Percentiles rank a stretch among this genome's conserved stretches.
phyloP scores from a whole-genome alignment of 257 asterid species.

The Craterostigma plantagineum region DNA sequence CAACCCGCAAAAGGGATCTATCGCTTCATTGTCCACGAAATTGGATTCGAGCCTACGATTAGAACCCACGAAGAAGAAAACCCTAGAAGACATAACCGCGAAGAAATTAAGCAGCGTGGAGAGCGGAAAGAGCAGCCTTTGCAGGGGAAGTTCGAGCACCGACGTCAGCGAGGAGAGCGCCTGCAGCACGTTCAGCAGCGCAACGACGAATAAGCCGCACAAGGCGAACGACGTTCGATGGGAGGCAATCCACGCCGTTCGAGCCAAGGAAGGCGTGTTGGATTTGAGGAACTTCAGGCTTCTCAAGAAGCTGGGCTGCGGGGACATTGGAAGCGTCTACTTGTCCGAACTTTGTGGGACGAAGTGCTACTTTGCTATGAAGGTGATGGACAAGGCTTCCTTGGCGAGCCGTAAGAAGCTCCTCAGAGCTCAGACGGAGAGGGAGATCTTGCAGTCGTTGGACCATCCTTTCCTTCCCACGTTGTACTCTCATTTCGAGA shows the following conservation, averaged over 20 bases:
- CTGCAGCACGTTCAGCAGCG: conserved; percentile 64
- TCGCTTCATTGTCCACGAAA: no score
- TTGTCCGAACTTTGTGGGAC: conserved; percentile 66
- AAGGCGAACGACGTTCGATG: conserved; percentile 59
- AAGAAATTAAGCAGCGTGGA: conserved; percentile 9
- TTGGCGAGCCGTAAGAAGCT: conserved; percentile 60
- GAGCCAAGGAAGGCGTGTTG: conserved; percentile 43
- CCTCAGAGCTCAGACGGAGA: conserved; percentile 67
- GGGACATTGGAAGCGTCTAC: conserved; percentile 74
- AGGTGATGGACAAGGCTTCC: conserved; percentile 35
- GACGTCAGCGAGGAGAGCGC: conserved; percentile 62
- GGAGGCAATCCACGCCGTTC: conserved; percentile 66
- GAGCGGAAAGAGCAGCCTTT: conserved; percentile 33
- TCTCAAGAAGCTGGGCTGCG: conserved; percentile 64
- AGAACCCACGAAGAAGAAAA: no score
- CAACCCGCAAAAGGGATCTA: no score
- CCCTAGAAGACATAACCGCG: no score
- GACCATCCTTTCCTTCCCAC: conserved; percentile 78
- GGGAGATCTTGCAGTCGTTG: conserved; percentile 57
- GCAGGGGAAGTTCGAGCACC: conserved; percentile 72
- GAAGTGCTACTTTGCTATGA: conserved; percentile 63
- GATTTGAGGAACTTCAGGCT: conserved; percentile 67
- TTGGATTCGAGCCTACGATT: no score
- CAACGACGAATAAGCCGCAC: conserved; percentile 45
- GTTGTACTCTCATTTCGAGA: conserved; percentile 42